A percentile compares a stretch with the other conserved stretches of the same genome.
phyloP scores from a whole-genome alignment of 495 filamentous ascomycete species.

The Penicillium arizonense region DNA sequence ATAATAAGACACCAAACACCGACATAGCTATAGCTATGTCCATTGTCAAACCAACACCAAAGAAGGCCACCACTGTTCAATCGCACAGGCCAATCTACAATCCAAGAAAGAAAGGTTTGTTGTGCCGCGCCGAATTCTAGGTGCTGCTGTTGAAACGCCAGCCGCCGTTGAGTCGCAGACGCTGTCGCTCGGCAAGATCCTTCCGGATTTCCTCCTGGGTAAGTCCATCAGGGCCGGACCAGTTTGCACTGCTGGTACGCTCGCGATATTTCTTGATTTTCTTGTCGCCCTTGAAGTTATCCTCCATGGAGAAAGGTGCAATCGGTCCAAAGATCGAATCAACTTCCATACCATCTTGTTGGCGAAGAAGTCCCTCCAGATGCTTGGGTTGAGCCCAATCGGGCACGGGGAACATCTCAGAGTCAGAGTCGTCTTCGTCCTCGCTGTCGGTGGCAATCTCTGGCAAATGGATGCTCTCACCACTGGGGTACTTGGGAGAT shows the following conservation, averaged over 20 bases:
- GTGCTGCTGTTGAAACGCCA: slow-evolving; percentile 62
- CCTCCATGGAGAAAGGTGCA: slow-evolving; percentile 84
- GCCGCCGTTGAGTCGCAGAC: slow-evolving; percentile 76
- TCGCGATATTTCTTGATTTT: slow-evolving; percentile 80
- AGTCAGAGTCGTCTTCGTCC: slow-evolving; percentile 67
- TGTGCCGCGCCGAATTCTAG: background rate
- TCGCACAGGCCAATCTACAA: slow-evolving; percentile 3
- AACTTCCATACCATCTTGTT: slow-evolving; percentile 81
- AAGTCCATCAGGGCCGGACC: slow-evolving; percentile 78
- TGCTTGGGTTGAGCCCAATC: slow-evolving; percentile 84
- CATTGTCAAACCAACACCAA: background rate
- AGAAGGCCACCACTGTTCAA: slow-evolving; percentile 9
- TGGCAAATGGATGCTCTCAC: slow-evolving; percentile 80
- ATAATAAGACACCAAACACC: slow-evolving; percentile 10
- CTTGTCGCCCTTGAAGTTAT: slow-evolving; percentile 84
- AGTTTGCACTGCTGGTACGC: slow-evolving; percentile 90
- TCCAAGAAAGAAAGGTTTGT: background rate
- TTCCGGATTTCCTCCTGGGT: slow-evolving; percentile 83
- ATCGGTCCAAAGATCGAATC: slow-evolving; percentile 88
- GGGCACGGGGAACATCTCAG: slow-evolving; percentile 59
- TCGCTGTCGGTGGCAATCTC: slow-evolving; percentile 88
- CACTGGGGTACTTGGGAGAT: slow-evolving; percentile 75
- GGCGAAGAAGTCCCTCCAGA: slow-evolving; percentile 62
- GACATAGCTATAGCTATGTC: background rate
- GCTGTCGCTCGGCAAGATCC: slow-evolving; percentile 78